These are phyloP conservation scores for Eucalyptus polybractea DNA, from an alignment of 345 rosid species.

Conservation along the genomic window DNA sequence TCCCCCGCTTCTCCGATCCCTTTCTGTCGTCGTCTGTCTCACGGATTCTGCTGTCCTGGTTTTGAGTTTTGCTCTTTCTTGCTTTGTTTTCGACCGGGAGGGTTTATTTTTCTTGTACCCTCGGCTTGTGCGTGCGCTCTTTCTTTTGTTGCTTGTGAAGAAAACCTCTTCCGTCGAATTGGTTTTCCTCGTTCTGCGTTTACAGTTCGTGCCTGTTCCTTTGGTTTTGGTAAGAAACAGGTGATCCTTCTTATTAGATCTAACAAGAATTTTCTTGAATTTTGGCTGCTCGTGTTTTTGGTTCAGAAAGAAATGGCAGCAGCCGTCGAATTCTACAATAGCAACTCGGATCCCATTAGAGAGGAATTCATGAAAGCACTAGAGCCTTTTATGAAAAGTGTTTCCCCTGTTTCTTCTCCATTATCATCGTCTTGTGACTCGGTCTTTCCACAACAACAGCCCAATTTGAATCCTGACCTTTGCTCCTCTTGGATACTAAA, in stretches of 20 bases:
- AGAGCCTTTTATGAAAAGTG: slow-evolving; percentile 11
- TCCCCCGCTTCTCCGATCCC: not conserved
- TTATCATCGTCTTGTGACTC: not conserved
- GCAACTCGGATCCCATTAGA: not conserved
- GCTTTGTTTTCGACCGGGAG: not conserved
- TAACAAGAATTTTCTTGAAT: not conserved
- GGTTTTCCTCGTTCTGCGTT: not conserved
- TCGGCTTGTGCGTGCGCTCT: not conserved
- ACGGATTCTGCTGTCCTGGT: not conserved
- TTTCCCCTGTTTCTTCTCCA: not conserved
- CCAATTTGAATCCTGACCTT: not conserved
- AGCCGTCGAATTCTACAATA: not conserved
- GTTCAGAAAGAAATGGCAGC: not conserved
- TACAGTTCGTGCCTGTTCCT: not conserved
- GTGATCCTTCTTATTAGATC: not conserved
- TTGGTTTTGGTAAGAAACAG: not conserved
- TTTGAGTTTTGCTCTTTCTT: not conserved
- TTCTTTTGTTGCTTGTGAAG: not conserved
- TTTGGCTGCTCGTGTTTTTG: not conserved
- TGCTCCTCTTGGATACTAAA: not conserved
- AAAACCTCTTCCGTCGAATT: not conserved
- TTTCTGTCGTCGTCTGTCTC: not conserved
- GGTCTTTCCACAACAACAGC: not conserved
- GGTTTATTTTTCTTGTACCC: not conserved
- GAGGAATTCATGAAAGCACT: slow-evolving; percentile 6